Conservation (phyloP, 2,329 filamentous ascomycete species). For the Ophiostoma ips region DNA sequence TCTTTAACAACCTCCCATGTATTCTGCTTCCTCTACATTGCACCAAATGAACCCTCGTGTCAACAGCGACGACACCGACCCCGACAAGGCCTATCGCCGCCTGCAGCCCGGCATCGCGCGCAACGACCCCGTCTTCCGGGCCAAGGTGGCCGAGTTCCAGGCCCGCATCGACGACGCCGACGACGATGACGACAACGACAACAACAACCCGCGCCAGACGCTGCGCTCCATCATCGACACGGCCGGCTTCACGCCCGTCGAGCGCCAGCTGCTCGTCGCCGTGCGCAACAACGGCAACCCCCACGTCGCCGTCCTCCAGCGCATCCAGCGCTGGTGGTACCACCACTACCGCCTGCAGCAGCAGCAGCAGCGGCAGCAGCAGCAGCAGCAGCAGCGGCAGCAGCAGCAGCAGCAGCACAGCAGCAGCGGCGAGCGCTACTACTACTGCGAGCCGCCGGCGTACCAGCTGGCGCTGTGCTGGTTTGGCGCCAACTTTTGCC, state of each 20-base stretch:
- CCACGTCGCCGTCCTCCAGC: neutral
- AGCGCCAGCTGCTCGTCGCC: neutral
- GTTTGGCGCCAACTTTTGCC: neutral
- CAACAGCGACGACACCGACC: neutral
- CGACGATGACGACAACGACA: too few relatives aligned
- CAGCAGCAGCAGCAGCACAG: too few relatives aligned
- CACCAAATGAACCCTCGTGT: too few relatives aligned
- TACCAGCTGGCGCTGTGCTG: neutral
- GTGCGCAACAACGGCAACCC: neutral
- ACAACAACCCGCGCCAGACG: too few relatives aligned
- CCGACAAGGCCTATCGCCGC: neutral
- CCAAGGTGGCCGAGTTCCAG: neutral
- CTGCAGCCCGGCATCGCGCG: neutral
- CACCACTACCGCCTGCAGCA: neutral
- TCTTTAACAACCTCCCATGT: too few relatives aligned
- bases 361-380: too few relatives aligned
- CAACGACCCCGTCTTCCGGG: neutral
- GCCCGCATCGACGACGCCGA: neutral
- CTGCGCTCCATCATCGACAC: neutral
- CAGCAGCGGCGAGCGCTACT: too few relatives aligned
- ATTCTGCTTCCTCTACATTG: too few relatives aligned
- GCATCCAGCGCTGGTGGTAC: neutral
- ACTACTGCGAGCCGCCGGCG: neutral
- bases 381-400: too few relatives aligned
- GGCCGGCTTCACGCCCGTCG: slow-evolving; percentile 2